A percentile compares a stretch with the other conserved stretches of the same genome.
These are phyloP conservation scores for Nemania abortiva DNA, from an alignment of 2,329 filamentous ascomycete genomes.

Conservation along the genomic window DNA sequence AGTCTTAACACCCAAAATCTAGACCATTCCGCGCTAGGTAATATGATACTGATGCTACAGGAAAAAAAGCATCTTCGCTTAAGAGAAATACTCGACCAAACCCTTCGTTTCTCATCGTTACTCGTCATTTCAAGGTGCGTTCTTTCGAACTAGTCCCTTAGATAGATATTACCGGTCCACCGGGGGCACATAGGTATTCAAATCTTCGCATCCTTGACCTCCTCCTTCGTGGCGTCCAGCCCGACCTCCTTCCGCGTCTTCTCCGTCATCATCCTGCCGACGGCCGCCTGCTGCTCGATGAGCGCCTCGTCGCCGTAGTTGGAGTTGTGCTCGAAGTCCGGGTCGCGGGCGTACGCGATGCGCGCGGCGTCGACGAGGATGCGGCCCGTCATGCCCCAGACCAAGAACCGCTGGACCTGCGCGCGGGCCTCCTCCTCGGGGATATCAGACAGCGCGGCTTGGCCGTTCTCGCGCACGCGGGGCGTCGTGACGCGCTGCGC, in stretches of 20 bases:
- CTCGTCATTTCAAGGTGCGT: neutral
- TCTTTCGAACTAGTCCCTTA: conserved; percentile 1
- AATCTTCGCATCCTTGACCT: conserved; percentile 58
- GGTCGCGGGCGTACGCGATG: conserved; percentile 83
- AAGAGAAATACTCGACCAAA: neutral
- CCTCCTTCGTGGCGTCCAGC: conserved; percentile 51
- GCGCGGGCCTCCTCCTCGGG: conserved; percentile 57
- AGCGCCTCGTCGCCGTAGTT: conserved; percentile 66
- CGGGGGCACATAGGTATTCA: conserved; percentile 39
- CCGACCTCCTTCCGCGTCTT: conserved; percentile 52
- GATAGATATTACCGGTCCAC: too few species aligned
- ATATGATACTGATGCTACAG: neutral
- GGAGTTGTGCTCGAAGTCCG: conserved; percentile 80
- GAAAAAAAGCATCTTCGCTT: neutral
- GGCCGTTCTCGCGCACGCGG: conserved; percentile 44
- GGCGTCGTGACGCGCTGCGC: conserved; percentile 77
- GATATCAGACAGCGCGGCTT: conserved; percentile 42
- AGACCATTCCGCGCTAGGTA: neutral
- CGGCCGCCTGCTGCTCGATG: conserved; percentile 59
- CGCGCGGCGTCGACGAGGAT: conserved; percentile 90
- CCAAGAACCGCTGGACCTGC: conserved; percentile 75
- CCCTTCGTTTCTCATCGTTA: too few species aligned
- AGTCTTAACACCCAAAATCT: conserved; percentile 1
- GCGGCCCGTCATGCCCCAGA: conserved; percentile 95
- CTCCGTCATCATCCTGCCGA: conserved; percentile 63